phyloP scores from a whole-genome alignment of 139 green algal species.

The Zygnema cylindricum region DNA sequence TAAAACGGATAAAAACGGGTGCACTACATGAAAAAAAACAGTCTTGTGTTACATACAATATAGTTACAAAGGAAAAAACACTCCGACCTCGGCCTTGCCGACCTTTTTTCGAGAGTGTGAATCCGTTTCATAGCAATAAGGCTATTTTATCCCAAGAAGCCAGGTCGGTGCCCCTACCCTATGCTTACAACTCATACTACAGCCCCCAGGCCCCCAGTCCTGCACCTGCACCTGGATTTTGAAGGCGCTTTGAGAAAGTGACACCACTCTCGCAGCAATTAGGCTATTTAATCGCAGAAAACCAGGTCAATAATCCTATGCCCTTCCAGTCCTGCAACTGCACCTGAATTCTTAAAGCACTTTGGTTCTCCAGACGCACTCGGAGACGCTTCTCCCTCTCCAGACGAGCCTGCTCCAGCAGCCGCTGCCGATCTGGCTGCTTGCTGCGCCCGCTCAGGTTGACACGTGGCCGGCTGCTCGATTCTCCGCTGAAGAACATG shows the following conservation, averaged over 20 bases:
- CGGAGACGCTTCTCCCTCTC: conserved; percentile 9
- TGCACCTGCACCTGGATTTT: too few species aligned
- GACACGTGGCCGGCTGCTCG: not conserved
- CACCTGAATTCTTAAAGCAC: conserved; percentile 14
- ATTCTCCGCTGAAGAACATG: conserved; percentile 10
- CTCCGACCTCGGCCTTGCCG: too few species aligned
- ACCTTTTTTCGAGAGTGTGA: too few species aligned
- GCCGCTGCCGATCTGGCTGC: not conserved
- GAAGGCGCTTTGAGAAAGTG: not conserved
- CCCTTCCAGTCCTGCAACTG: not conserved
- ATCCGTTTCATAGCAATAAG: too few species aligned
- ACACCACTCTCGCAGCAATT: not conserved
- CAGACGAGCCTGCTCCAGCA: conserved; percentile 17
- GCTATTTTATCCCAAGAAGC: too few species aligned
- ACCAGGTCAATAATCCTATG: not conserved
- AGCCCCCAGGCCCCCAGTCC: too few species aligned
- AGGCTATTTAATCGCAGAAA: not conserved
- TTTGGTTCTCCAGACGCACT: conserved; percentile 15
- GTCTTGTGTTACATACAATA: too few species aligned
- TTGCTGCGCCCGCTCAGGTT: conserved; percentile 11
- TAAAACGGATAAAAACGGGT: too few species aligned
- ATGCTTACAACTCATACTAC: too few species aligned
- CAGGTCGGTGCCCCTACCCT: too few species aligned
- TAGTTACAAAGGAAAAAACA: too few species aligned
- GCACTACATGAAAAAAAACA: too few species aligned